A percentile compares a stretch with the other conserved stretches of the same genome.
Conservation (phyloP, 2,329 filamentous ascomycete species). For the Sporothrix sp. region DNA sequence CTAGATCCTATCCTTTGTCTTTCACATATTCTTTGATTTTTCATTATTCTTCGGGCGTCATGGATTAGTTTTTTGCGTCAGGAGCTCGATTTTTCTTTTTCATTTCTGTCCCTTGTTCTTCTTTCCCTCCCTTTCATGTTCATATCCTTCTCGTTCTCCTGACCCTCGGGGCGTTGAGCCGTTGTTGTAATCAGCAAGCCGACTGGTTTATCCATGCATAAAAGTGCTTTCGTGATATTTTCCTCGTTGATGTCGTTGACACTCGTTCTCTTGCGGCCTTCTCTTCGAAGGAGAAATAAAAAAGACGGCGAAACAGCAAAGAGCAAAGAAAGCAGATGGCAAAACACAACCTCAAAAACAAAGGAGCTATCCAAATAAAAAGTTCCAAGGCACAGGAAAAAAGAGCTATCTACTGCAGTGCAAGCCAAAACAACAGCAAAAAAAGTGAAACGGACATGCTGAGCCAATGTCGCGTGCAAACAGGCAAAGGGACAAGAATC, state of each 20-base stretch:
- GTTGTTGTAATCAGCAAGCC: background rate
- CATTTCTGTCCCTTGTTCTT: background rate
- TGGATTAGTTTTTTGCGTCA: background rate
- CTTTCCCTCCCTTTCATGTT: background rate
- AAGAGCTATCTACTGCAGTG: slow-evolving; percentile 2
- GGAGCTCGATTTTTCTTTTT: background rate
- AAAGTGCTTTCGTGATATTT: background rate
- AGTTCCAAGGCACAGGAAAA: background rate
- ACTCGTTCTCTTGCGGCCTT: background rate
- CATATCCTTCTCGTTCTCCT: background rate
- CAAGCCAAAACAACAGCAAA: background rate
- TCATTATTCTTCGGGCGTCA: background rate
- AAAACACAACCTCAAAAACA: background rate
- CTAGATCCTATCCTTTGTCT: too few relatives aligned
- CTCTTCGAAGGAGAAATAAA: background rate
- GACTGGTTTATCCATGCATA: background rate
- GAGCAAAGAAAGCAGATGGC: background rate
- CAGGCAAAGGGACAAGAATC: background rate
- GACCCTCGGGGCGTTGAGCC: too few relatives aligned
- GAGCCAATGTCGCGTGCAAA: background rate
- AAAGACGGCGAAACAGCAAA: background rate
- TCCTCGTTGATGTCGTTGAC: slow-evolving; percentile 2
- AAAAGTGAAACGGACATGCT: background rate
- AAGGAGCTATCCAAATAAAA: slow-evolving; percentile 1
- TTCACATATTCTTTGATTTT: background rate